Percentiles rank a stretch among this genome's conserved stretches.
These are phyloP conservation scores for Takakia lepidozioides DNA, from an alignment of 225 moss, liverwort and hornwort species.

Conservation along the genomic window DNA sequence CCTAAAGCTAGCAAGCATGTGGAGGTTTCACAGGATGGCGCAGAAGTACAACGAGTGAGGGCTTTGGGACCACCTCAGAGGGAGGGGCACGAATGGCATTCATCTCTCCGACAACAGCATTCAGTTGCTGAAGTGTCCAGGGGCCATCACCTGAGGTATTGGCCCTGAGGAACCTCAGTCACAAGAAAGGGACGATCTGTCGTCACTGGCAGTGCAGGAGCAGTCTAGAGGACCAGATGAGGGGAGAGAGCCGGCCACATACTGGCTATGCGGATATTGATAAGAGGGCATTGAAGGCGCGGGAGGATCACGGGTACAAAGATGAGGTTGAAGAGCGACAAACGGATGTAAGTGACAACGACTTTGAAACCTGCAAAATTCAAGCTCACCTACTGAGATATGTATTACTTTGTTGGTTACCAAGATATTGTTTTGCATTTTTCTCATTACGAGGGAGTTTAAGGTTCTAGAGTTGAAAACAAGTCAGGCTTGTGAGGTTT, in stretches of 20 bases:
- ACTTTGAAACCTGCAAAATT: no score
- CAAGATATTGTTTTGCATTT: no score
- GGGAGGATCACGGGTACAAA: constrained; percentile 28
- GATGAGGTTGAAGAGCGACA: constrained; percentile 19
- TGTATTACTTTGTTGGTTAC: no score
- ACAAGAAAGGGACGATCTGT: constrained; percentile 18
- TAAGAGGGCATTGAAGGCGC: constrained; percentile 28
- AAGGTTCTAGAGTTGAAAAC: no score
- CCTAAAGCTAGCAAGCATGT: constrained; percentile 17
- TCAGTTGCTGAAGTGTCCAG: constrained; percentile 45
- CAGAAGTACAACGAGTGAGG: constrained; percentile 19
- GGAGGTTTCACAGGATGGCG: constrained; percentile 36
- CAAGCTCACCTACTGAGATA: no score
- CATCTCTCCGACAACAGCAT: constrained; percentile 41
- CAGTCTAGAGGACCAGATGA: constrained; percentile 38
- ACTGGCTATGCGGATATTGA: constrained; percentile 21
- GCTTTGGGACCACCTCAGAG: constrained; percentile 37
- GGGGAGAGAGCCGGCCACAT: constrained; percentile 20
- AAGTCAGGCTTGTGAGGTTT: no score
- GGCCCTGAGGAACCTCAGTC: constrained; percentile 23
- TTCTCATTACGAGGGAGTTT: no score
- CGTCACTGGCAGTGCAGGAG: constrained; percentile 21
- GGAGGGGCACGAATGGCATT: constrained; percentile 46
- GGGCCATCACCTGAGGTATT: constrained; percentile 26
- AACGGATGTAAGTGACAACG: constrained; percentile 50